phyloP scores from a whole-genome alignment of 495 filamentous ascomycete genomes.

The Glonium stellatum region DNA sequence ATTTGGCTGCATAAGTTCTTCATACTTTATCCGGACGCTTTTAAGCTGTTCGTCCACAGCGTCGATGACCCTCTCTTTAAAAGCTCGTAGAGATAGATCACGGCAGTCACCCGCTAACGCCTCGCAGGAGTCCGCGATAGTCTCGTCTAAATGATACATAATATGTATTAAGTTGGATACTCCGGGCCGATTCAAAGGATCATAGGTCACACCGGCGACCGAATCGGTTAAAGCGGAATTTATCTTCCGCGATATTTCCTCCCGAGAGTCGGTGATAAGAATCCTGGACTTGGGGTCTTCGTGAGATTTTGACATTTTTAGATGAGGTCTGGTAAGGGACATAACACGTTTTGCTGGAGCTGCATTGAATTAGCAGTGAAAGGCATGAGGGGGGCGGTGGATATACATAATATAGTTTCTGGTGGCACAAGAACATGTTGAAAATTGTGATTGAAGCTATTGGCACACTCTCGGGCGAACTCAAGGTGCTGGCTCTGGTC shows the following conservation, averaged over 20 bases:
- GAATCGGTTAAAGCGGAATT: slow-evolving; percentile 72
- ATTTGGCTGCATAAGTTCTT: slow-evolving; percentile 42
- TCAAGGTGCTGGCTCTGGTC: slow-evolving; percentile 93
- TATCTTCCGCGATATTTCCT: slow-evolving; percentile 60
- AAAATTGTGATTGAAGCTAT: slow-evolving; percentile 74
- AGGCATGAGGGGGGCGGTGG: neutral
- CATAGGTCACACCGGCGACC: slow-evolving; percentile 55
- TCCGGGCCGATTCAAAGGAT: slow-evolving; percentile 63
- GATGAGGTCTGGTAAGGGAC: slow-evolving; percentile 67
- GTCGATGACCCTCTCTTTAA: slow-evolving; percentile 59
- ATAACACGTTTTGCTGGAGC: slow-evolving; percentile 77
- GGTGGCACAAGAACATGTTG: slow-evolving; percentile 58
- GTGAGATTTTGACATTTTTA: slow-evolving; percentile 94
- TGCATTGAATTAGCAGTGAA: slow-evolving; percentile 27
- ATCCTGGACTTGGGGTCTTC: slow-evolving; percentile 63
- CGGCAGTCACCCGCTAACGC: slow-evolving; percentile 51
- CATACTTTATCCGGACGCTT: slow-evolving; percentile 56
- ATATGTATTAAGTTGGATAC: slow-evolving; percentile 82
- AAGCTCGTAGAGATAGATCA: slow-evolving; percentile 46
- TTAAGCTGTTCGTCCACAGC: slow-evolving; percentile 49
- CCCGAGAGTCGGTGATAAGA: slow-evolving; percentile 62
- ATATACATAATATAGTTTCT: slow-evolving; percentile 67
- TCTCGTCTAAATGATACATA: slow-evolving; percentile 54
- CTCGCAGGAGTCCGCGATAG: slow-evolving; percentile 38
- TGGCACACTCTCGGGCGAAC: slow-evolving; percentile 75